Base-by-base conservation (phyloP, 2,329 filamentous ascomycete genomes). In the Nothopassalora personata region DNA sequence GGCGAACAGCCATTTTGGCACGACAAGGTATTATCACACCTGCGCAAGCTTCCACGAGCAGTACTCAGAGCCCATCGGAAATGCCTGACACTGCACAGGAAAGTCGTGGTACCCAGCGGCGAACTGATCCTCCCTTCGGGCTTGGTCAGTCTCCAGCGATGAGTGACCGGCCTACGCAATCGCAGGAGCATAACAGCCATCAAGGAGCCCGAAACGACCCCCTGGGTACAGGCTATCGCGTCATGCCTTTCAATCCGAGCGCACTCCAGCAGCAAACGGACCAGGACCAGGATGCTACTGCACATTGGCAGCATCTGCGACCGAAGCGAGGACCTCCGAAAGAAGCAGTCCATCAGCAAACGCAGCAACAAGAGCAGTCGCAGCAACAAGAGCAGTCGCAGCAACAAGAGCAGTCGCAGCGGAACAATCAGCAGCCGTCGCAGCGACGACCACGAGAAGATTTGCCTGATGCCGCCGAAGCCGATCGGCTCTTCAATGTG, bases 251-350 rank as follows among this genome's bases (percentile, higher is more conserved):
- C 27, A 58, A 66, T 18, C 30, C 64, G 23, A 49, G 61, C 33
- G 62, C 67, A 9, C 57, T 57, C 18, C 48, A 55, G n/a, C 54
- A 56, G 18, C 46, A 31, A 15, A 31, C 30, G 10, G 61, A 63
- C 27, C 62, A 66, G 27, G 63, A 58, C 13, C 52, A 60, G 6
- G 23, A 23, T 23, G 23, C 23, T 23, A 55, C 62, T 18, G 64
- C 54, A 18, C 59, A 65, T 33, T 70, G 68, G 68, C 63, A 67
- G 51, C 68, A 70, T 50, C 54, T 70, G 15, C 60, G 64, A 46
- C 60, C 61, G 8, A 59, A 59, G 11, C 36, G 57, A 15, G n/a
- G 3, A n/a, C 7, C 15, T n/a, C 11, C 31, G 31, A 34, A 34
- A 11, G 11, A 43, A n/a, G 39, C 39, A 43, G 7, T 15, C 13